phyloP scores from a whole-genome alignment of 768 basidiomycete genomes.

The Russula sp. region DNA sequence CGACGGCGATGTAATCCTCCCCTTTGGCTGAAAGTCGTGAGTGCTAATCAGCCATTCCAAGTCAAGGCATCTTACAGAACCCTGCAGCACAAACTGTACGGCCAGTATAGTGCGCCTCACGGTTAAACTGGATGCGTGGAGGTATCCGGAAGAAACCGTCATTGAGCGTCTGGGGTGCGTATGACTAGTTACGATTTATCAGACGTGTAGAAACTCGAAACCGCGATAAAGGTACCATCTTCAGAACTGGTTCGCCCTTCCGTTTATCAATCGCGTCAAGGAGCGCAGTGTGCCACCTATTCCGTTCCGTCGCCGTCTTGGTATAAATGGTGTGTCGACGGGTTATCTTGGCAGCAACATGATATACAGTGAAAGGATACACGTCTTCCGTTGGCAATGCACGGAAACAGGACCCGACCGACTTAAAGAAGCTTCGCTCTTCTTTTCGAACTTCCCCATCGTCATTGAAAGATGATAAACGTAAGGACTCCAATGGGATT shows the following conservation, averaged over 20 bases:
- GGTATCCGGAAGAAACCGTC: background rate
- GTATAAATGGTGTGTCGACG: conserved; percentile 1
- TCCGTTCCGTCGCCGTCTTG: background rate
- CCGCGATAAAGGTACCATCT: background rate
- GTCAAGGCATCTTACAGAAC: background rate
- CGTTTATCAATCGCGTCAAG: background rate
- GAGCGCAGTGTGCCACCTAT: background rate
- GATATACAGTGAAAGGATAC: conserved; percentile 2
- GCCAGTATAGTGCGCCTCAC: background rate
- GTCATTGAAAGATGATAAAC: background rate
- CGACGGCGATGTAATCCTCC: background rate
- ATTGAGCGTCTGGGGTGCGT: background rate
- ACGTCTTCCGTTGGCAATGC: background rate
- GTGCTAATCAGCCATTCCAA: background rate
- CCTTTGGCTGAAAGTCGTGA: background rate
- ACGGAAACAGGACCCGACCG: background rate
- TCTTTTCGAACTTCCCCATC: background rate
- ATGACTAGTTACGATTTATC: background rate
- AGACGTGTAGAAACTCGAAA: background rate
- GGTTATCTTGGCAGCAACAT: background rate
- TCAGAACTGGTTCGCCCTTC: background rate
- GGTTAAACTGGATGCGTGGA: background rate
- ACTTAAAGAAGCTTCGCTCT: background rate
- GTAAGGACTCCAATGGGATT: background rate
- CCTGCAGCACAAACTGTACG: background rate